Conservation (phyloP, 2,329 filamentous ascomycete genomes). For the Trichoderma sp. region DNA sequence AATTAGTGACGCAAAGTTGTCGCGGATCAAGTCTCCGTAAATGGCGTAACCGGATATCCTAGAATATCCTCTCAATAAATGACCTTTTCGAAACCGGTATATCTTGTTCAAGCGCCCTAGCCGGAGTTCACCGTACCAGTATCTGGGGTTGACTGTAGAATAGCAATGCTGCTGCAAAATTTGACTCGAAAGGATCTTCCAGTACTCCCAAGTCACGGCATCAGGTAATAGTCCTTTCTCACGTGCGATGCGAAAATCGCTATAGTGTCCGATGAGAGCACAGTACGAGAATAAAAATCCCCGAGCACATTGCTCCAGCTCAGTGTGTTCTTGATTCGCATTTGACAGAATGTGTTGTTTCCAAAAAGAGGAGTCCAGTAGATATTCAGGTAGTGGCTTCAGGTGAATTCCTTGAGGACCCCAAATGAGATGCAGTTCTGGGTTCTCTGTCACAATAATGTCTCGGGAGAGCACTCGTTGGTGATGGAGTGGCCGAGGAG, state of each 20-base stretch:
- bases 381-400: constrained; percentile 41
- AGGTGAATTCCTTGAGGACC: constrained; percentile 36
- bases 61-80: constrained; percentile 26
- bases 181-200: constrained; percentile 33
- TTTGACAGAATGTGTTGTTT: constrained; percentile 26
- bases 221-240: constrained; percentile 35
- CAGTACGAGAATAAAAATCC: constrained; percentile 42
- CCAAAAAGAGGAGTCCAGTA: constrained; percentile 40
- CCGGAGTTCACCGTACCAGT: constrained; percentile 42
- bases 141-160: constrained; percentile 34
- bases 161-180: constrained; percentile 24
- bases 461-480: constrained; percentile 34
- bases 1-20: constrained; percentile 43
- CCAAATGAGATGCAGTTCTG: constrained; percentile 42
- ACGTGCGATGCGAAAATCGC: constrained; percentile 38
- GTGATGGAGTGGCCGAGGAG: constrained; percentile 39
- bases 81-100: constrained; percentile 29
- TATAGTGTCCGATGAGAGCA: constrained; percentile 37
- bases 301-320: constrained; percentile 26
- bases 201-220: constrained; percentile 31
- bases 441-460: constrained; percentile 37
- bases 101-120: constrained; percentile 41
- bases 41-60: constrained; percentile 23
- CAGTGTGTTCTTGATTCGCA: not conserved
- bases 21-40: constrained; percentile 41